These are phyloP conservation scores for Pseudohalonectria lignicola DNA, from an alignment of 2,329 filamentous ascomycete species.

Conservation along the genomic window DNA sequence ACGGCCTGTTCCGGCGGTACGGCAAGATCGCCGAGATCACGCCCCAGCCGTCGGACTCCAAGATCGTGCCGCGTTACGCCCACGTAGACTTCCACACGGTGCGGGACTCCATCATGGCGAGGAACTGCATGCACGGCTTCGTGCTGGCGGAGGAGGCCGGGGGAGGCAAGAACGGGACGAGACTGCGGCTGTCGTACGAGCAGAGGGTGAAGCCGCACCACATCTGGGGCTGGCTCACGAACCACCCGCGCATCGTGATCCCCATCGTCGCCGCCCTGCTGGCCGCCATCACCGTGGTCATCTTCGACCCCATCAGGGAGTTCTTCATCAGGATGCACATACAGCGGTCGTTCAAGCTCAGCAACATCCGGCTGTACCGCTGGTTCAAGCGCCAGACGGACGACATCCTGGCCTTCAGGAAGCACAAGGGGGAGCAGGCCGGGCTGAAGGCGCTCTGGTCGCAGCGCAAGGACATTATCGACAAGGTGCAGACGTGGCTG, in stretches of 20 bases:
- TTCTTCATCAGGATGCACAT: constrained; percentile 88
- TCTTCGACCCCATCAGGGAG: constrained; percentile 90
- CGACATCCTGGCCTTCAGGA: constrained; percentile 49
- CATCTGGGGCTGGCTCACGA: constrained; percentile 79
- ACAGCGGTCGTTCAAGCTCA: constrained; percentile 62
- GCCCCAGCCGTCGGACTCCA: constrained; percentile 75
- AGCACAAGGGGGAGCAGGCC: constrained; percentile 46
- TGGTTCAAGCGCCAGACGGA: constrained; percentile 71
- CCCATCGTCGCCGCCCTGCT: constrained; percentile 71
- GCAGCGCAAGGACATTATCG: constrained; percentile 71
- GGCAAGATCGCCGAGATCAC: constrained; percentile 83
- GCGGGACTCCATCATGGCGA: constrained; percentile 73
- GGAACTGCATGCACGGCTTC: constrained; percentile 86
- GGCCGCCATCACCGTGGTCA: constrained; percentile 70
- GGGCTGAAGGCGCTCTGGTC: constrained; percentile 78
- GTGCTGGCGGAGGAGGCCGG: constrained; percentile 57
- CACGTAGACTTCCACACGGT: constrained; percentile 65
- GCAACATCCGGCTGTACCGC: constrained; percentile 61
- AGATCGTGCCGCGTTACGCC: constrained; percentile 70
- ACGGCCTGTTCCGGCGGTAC: constrained; percentile 78
- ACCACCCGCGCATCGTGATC: constrained; percentile 79
- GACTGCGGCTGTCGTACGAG: constrained; percentile 75
- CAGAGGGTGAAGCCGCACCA: constrained; percentile 65
- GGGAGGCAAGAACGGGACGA: constrained; percentile 56
- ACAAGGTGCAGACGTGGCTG: constrained; percentile 74